These are phyloP conservation scores for Globisporangium camurandrum DNA, from an alignment of 352 stramenopile species.

Conservation along the genomic window DNA sequence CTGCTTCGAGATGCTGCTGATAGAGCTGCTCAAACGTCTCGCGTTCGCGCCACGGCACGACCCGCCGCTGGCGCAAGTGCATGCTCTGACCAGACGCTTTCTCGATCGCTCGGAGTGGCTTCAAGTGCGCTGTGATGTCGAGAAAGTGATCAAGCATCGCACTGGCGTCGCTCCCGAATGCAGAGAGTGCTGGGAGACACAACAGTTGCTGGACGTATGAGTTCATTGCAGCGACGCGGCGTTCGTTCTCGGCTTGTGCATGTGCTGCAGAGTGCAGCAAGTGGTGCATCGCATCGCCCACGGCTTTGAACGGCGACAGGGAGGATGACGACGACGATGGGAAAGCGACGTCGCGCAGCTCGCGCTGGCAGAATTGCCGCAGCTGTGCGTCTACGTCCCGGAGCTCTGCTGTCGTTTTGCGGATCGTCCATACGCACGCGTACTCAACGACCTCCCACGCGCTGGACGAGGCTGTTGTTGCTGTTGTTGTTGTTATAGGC, in stretches of 20 bases:
- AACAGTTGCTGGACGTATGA: slow-evolving; percentile 48
- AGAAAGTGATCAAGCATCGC: slow-evolving; percentile 64
- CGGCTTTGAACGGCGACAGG: too few species aligned
- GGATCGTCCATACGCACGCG: slow-evolving; percentile 38
- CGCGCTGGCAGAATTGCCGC: slow-evolving; percentile 28
- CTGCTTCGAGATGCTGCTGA: slow-evolving; percentile 30
- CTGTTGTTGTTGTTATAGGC: slow-evolving; percentile 1
- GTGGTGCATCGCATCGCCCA: slow-evolving; percentile 10
- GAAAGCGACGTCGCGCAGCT: slow-evolving; percentile 43
- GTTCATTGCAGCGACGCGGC: slow-evolving; percentile 31
- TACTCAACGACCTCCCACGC: slow-evolving; percentile 65
- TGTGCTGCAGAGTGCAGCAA: slow-evolving; percentile 19
- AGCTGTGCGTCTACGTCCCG: slow-evolving; percentile 45
- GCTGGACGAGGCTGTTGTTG: slow-evolving; percentile 4
- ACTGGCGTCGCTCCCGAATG: slow-evolving; percentile 43
- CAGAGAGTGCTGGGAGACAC: slow-evolving; percentile 37
- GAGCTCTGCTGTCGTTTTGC: slow-evolving; percentile 39
- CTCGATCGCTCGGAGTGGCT: slow-evolving; percentile 38
- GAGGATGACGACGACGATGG: slow-evolving; percentile 20
- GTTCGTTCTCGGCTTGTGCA: slow-evolving; percentile 25
- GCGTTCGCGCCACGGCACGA: slow-evolving; percentile 46
- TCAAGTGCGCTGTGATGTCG: slow-evolving; percentile 48
- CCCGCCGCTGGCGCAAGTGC: slow-evolving; percentile 32
- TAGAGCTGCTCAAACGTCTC: slow-evolving; percentile 52
- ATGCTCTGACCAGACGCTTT: slow-evolving; percentile 34